phyloP scores from a whole-genome alignment of 2,329 filamentous ascomycete genomes.

The Endoconidiophora laricicola region DNA sequence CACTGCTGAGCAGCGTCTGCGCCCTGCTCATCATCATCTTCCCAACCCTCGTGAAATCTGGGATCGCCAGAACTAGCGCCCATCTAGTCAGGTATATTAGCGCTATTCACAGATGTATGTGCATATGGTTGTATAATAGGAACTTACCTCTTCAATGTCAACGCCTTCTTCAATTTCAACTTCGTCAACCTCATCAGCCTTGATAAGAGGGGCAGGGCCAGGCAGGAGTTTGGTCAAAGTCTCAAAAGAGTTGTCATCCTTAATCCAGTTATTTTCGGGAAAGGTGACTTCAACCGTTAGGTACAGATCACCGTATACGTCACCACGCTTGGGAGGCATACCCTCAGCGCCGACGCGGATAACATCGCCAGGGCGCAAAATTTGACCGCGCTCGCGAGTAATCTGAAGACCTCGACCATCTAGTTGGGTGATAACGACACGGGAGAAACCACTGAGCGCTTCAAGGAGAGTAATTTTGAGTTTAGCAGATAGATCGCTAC shows the following conservation, averaged over 20 bases:
- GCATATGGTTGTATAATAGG: background rate
- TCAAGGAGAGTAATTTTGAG: constrained; percentile 70
- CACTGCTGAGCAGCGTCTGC: constrained; percentile 48
- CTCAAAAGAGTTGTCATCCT: constrained; percentile 52
- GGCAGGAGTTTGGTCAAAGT: constrained; percentile 64
- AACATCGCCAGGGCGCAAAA: constrained; percentile 68
- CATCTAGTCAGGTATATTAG: constrained; percentile 31
- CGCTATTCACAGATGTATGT: background rate
- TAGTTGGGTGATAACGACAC: constrained; percentile 79
- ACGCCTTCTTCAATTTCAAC: constrained; percentile 73
- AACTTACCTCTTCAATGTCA: constrained; percentile 57
- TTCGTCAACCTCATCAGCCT: constrained; percentile 65
- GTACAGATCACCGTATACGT: constrained; percentile 73
- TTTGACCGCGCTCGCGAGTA: constrained; percentile 60
- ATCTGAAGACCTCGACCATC: constrained; percentile 83
- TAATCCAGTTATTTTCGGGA: constrained; percentile 71
- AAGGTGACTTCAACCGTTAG: constrained; percentile 75
- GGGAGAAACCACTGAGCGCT: constrained; percentile 73
- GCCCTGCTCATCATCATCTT: constrained; percentile 51
- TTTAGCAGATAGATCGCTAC: constrained; percentile 68
- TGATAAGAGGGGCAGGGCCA: constrained; percentile 39
- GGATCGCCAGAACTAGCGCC: constrained; percentile 55
- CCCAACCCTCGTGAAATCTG: constrained; percentile 47
- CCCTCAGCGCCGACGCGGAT: constrained; percentile 79
- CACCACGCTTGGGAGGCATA: constrained; percentile 82